Percentiles rank a stretch among this genome's conserved stretches.
Conservation (phyloP, 1,284 basidiomycete species). For the Trichosporon inkin region DNA sequence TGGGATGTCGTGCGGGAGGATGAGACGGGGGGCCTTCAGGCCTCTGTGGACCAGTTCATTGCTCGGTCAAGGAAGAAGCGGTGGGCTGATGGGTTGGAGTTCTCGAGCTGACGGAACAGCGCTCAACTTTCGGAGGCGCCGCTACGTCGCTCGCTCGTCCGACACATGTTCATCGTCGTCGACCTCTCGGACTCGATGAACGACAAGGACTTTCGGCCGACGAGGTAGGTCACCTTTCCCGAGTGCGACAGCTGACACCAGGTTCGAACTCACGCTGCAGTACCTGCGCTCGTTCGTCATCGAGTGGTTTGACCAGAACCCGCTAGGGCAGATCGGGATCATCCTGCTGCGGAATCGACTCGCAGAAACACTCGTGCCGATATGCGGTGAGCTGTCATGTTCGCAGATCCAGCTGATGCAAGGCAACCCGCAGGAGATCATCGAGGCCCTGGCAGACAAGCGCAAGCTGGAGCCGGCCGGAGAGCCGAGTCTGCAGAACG, state of each 20-base stretch:
- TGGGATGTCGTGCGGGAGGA: slow-evolving; percentile 98
- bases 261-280: slow-evolving; percentile 78
- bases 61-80: slow-evolving; percentile 71
- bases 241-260: slow-evolving; percentile 11
- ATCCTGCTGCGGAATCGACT: slow-evolving; percentile 87
- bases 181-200: slow-evolving; percentile 89
- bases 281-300: slow-evolving; percentile 84
- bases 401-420: not conserved
- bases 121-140: slow-evolving; percentile 69
- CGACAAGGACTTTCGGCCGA: slow-evolving; percentile 92
- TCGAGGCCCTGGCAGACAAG: slow-evolving; percentile 77
- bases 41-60: slow-evolving; percentile 82
- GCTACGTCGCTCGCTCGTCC: slow-evolving; percentile 90
- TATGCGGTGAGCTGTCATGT: slow-evolving; percentile 64
- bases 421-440: slow-evolving; percentile 93
- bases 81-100: slow-evolving; percentile 51
- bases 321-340: slow-evolving; percentile 89
- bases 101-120: slow-evolving; percentile 27
- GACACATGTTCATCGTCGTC: slow-evolving; percentile 84
- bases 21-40: slow-evolving; percentile 82
- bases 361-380: slow-evolving; percentile 78
- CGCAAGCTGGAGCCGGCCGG: slow-evolving; percentile 83
- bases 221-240: slow-evolving; percentile 53
- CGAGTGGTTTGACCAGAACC: slow-evolving; percentile 99
- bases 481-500: slow-evolving; percentile 93